Percentiles rank a stretch among this genome's conserved stretches.
phyloP scores from a whole-genome alignment of 768 basidiomycete species.

The Favolaschia claudopus region DNA sequence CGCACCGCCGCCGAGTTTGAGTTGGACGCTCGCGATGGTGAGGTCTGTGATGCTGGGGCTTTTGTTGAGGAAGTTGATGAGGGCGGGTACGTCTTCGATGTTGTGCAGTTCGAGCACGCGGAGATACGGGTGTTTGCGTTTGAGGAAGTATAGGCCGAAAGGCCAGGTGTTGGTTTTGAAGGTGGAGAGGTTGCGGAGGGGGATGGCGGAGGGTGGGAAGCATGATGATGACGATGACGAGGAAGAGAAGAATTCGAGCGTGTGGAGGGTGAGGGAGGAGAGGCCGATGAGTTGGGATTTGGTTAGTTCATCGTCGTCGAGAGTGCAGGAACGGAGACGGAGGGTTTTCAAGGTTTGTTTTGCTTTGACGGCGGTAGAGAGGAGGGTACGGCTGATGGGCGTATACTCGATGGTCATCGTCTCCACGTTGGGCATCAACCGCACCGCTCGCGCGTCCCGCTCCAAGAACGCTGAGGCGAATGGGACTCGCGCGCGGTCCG shows the following conservation, averaged over 20 bases:
- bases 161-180: slow-evolving; percentile 20
- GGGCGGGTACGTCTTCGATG: slow-evolving; percentile 3
- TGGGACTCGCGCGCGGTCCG: neutral
- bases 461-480: slow-evolving; percentile 2
- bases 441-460: neutral
- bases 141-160: slow-evolving; percentile 13
- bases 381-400: slow-evolving; percentile 3
- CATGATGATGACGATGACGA: neutral
- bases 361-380: slow-evolving; percentile 4
- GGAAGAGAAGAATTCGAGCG: slow-evolving; percentile 4
- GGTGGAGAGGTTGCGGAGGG: slow-evolving; percentile 2
- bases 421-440: slow-evolving; percentile 6
- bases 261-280: neutral
- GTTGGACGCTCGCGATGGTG: slow-evolving; percentile 1
- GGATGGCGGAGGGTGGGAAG: slow-evolving; percentile 5
- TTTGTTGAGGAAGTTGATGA: slow-evolving; percentile 15
- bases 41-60: slow-evolving; percentile 22
- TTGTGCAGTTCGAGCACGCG: slow-evolving; percentile 18
- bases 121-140: slow-evolving; percentile 14
- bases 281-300: neutral
- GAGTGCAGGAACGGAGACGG: slow-evolving; percentile 13
- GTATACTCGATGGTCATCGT: slow-evolving; percentile 8
- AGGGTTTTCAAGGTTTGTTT: slow-evolving; percentile 2
- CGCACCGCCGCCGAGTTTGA: neutral
- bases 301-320: neutral